phyloP scores from a whole-genome alignment of 2,329 filamentous ascomycete genomes.

The Dothistroma pini region DNA sequence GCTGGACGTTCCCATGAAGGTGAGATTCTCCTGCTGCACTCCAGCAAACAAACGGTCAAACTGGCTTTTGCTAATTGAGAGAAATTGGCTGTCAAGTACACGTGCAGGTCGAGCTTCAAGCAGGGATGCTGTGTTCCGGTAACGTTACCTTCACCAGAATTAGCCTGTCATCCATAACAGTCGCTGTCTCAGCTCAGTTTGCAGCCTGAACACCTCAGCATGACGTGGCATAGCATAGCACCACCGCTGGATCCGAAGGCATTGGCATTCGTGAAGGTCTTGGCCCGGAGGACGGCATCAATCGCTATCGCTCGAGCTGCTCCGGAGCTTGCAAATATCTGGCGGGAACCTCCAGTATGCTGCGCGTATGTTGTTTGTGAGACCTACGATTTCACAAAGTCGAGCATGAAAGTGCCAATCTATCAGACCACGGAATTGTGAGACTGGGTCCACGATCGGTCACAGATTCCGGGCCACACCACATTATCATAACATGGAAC shows the following conservation, averaged over 20 bases:
- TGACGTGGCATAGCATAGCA: neutral
- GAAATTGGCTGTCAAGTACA: neutral
- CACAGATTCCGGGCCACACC: neutral
- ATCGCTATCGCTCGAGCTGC: neutral
- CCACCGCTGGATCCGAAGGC: neutral
- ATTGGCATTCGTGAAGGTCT: neutral
- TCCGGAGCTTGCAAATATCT: neutral
- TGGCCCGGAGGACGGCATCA: neutral
- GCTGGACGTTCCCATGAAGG: constrained; percentile 12
- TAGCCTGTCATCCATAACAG: too few relatives aligned
- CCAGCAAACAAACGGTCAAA: constrained; percentile 16
- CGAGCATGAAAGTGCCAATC: neutral
- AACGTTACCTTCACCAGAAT: too few relatives aligned
- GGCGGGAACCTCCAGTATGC: neutral
- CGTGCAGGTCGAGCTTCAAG: too few relatives aligned
- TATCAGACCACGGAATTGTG: neutral
- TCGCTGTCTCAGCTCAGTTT: neutral
- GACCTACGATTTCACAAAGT: neutral
- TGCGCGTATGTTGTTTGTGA: neutral
- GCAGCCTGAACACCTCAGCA: neutral
- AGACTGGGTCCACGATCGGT: neutral
- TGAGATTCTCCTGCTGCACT: constrained; percentile 21
- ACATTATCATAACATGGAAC: neutral
- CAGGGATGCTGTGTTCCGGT: too few relatives aligned
- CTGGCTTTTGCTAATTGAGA: constrained; percentile 29